A percentile compares a stretch with the other conserved stretches of the same genome.
Conservation (phyloP, 192 early-diverging fungal species). For the Backusella parvicylindrica region DNA sequence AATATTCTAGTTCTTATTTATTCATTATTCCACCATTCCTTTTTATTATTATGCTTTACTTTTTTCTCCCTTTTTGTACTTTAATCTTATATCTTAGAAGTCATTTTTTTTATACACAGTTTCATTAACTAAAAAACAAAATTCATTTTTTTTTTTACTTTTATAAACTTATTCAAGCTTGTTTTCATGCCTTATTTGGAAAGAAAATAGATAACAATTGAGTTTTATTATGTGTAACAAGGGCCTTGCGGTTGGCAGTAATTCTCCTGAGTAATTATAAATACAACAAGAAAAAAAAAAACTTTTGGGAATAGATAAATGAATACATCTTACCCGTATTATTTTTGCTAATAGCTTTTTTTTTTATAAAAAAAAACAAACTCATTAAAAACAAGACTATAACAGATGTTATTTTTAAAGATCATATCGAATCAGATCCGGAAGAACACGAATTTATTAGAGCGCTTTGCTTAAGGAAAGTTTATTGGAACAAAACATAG, state of each 20-base stretch:
- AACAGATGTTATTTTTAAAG: background rate
- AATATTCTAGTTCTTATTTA: background rate
- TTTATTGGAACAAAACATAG: background rate
- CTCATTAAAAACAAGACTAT: background rate
- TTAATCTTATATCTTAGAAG: background rate
- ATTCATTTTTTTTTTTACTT: background rate
- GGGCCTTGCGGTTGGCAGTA: background rate
- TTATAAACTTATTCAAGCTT: background rate
- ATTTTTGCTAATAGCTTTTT: no score
- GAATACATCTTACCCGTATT: background rate
- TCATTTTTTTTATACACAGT: background rate
- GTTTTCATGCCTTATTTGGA: background rate
- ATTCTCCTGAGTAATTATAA: background rate
- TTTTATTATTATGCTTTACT: background rate
- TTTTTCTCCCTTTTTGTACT: background rate
- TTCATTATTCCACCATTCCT: conserved; percentile 3
- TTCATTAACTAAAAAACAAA: background rate
- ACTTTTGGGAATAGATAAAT: background rate
- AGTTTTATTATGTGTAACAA: background rate
- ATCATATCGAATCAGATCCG: background rate
- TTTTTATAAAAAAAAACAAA: no score
- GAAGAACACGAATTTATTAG: background rate
- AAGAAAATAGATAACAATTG: background rate
- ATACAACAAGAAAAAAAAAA: background rate
- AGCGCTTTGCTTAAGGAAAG: background rate